These are phyloP conservation scores for Mrakia blollopis DNA, from an alignment of 768 basidiomycete genomes.

Conservation along the genomic window DNA sequence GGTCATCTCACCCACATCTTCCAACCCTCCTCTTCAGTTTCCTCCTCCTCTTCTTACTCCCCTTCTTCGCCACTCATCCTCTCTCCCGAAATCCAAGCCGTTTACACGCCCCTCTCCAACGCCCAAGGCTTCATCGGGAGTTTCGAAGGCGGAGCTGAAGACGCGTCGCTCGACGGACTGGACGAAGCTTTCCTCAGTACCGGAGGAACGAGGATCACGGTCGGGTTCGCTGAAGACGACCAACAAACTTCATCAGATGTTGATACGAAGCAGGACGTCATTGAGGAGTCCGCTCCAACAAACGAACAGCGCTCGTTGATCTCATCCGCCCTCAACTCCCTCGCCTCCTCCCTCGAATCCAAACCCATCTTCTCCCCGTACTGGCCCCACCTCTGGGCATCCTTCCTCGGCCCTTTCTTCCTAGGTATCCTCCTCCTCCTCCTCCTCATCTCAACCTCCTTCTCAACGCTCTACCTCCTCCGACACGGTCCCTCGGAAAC, in stretches of 20 bases:
- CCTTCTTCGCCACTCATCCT: neutral
- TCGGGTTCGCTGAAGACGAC: neutral
- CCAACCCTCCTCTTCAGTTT: neutral
- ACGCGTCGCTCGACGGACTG: neutral
- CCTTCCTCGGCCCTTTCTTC: conserved; percentile 1
- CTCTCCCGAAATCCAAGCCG: neutral
- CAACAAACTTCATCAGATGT: neutral
- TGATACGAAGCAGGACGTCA: neutral
- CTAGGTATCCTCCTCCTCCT: neutral
- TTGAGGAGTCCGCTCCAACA: too few relatives aligned
- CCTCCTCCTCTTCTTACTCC: neutral
- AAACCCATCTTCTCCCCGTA: neutral
- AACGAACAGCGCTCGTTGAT: neutral
- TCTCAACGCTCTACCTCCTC: neutral
- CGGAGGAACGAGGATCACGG: neutral
- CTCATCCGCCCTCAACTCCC: neutral
- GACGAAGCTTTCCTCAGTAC: neutral
- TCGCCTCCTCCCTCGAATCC: neutral
- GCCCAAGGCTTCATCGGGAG: neutral
- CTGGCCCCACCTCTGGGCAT: neutral
- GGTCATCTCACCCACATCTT: neutral
- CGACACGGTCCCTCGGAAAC: neutral
- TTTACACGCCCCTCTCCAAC: neutral
- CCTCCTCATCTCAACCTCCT: neutral
- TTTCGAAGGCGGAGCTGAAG: neutral